Conservation (phyloP, 2,329 filamentous ascomycete genomes). For the Fusarium agapanthi region DNA sequence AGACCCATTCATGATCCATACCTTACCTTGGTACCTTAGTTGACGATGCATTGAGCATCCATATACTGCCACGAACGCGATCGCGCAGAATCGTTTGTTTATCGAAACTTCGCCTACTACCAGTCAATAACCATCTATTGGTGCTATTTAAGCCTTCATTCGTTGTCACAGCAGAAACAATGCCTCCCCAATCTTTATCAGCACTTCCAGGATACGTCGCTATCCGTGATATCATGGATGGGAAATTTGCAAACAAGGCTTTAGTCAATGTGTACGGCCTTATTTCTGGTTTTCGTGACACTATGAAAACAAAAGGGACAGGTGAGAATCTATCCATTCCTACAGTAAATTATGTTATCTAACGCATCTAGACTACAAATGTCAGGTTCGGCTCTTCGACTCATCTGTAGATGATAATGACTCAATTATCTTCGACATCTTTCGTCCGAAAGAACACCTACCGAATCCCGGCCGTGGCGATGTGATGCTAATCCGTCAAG, state of each 20-base stretch:
- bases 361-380: conserved; percentile 63
- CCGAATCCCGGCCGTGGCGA: conserved; percentile 55
- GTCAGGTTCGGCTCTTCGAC: conserved; percentile 69
- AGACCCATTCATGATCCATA: neutral
- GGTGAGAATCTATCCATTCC: conserved; percentile 53
- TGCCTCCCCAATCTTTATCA: neutral
- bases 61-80: neutral
- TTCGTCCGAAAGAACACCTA: conserved; percentile 61
- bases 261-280: conserved; percentile 73
- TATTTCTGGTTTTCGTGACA: conserved; percentile 70
- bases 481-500: conserved; percentile 57
- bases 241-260: conserved; percentile 33
- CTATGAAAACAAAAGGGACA: conserved; percentile 57
- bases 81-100: conserved; percentile 1
- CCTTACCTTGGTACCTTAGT: neutral
- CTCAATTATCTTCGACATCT: conserved; percentile 65
- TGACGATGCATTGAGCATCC: neutral
- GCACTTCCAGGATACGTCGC: conserved; percentile 40
- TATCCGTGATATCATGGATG: conserved; percentile 56
- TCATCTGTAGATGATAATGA: conserved; percentile 57
- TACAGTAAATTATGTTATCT: neutral
- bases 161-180: conserved; percentile 4
- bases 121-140: neutral
- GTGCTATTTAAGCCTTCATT: conserved; percentile 8
- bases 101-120: neutral